Evolutionary conservation across 192 early-diverging fungal genomes (phyloP).

Genomic region (Thoreauomyces humboldtii): DNA sequence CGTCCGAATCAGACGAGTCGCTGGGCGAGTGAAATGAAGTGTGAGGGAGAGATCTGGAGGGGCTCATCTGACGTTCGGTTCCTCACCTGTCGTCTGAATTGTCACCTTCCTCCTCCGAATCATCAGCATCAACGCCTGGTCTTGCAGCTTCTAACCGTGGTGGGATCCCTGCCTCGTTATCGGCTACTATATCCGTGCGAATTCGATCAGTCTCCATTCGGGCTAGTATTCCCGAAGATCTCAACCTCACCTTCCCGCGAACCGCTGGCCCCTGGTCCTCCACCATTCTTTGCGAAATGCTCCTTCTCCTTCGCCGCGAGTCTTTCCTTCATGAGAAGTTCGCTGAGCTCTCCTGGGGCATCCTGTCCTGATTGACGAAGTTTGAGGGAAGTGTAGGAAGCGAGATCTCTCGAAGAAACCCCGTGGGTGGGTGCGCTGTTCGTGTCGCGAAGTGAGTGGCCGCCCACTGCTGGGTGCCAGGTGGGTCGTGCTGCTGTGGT

Average conservation of each 20-base stretch:
- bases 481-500: conserved; percentile 41
- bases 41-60: neutral
- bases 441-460: conserved; percentile 46
- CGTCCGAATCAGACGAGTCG: conserved; percentile 40
- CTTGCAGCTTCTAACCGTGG: conserved; percentile 55
- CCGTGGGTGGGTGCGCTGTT: conserved; percentile 35
- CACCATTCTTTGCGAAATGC: conserved; percentile 28
- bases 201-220: too few relatives aligned
- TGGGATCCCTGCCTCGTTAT: conserved; percentile 55
- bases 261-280: neutral
- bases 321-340: conserved; percentile 33
- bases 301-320: conserved; percentile 37
- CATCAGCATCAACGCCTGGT: conserved; percentile 54
- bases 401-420: conserved; percentile 33
- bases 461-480: conserved; percentile 54
- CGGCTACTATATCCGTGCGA: too few relatives aligned
- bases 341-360: conserved; percentile 38
- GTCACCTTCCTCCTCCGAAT: conserved; percentile 34
- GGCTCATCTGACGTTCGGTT: neutral
- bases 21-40: conserved; percentile 30
- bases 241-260: conserved; percentile 18
- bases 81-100: too few relatives aligned
- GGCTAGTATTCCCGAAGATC: conserved; percentile 13
- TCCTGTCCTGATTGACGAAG: conserved; percentile 49
- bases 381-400: conserved; percentile 48